These are phyloP conservation scores for Paracoccidioides brasiliensis DNA, from an alignment of 2,329 filamentous ascomycete species.

Conservation along the genomic window DNA sequence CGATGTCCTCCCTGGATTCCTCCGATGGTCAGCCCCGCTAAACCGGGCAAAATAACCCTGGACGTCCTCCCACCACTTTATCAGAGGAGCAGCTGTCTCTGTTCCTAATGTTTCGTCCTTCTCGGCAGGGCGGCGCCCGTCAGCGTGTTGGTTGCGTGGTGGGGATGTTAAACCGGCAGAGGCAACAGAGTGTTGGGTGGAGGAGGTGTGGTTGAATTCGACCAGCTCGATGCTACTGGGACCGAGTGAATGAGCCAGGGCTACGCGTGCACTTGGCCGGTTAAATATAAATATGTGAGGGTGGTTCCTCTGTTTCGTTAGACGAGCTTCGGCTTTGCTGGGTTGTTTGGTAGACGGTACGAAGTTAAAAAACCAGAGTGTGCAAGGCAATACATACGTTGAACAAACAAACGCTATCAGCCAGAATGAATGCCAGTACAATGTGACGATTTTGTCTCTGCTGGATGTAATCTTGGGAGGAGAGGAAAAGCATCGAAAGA, in stretches of 20 bases:
- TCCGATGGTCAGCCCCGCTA: background rate
- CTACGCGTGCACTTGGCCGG: background rate
- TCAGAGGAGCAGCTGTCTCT: background rate
- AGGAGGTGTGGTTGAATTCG: conserved; percentile 8
- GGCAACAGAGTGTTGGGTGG: background rate
- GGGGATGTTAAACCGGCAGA: background rate
- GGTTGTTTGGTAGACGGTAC: background rate
- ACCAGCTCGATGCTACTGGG: conserved; percentile 11
- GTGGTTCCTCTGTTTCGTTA: too few species aligned
- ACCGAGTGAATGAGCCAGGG: conserved; percentile 8
- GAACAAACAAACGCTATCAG: too few species aligned
- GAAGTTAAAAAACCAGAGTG: too few species aligned
- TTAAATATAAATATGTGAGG: background rate
- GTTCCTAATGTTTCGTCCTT: background rate
- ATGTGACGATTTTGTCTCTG: too few species aligned
- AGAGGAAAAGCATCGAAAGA: too few species aligned
- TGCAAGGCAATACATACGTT: too few species aligned
- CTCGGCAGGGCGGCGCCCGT: background rate
- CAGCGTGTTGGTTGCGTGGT: background rate
- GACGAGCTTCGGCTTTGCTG: too few species aligned
- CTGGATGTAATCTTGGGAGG: too few species aligned
- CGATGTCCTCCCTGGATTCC: background rate
- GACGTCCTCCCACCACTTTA: background rate
- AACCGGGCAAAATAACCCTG: background rate
- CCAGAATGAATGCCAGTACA: too few species aligned